Conservation (phyloP, 495 filamentous ascomycete genomes). For the Xylaria longipes region DNA sequence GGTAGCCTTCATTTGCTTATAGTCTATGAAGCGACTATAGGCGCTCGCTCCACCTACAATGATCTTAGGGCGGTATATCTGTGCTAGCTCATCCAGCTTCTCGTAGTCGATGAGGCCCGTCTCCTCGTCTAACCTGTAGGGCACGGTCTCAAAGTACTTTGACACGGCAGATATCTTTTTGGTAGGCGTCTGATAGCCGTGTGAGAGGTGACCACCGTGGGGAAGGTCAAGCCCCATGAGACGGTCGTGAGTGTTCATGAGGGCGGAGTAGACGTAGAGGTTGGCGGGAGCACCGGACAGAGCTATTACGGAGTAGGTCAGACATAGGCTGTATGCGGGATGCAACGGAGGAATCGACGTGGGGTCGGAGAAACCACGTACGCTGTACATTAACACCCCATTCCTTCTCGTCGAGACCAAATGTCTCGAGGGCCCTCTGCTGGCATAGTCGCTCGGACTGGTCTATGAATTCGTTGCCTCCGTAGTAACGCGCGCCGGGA, state of each 20-base stretch:
- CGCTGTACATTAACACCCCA: slow-evolving; percentile 99
- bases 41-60: slow-evolving; percentile 95
- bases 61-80: slow-evolving; percentile 90
- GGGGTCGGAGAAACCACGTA: slow-evolving; percentile 50
- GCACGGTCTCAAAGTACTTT: slow-evolving; percentile 98
- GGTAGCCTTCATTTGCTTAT: slow-evolving; percentile 83
- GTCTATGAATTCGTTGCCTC: slow-evolving; percentile 95
- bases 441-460: slow-evolving; percentile 89
- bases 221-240: slow-evolving; percentile 97
- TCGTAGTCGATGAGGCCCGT: slow-evolving; percentile 96
- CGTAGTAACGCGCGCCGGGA: slow-evolving; percentile 95
- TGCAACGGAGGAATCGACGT: not conserved
- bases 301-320: slow-evolving; percentile 56
- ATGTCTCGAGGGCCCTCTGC: slow-evolving; percentile 84
- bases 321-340: not conserved
- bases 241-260: slow-evolving; percentile 90
- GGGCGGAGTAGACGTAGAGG: slow-evolving; percentile 91
- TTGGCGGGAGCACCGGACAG: slow-evolving; percentile 96
- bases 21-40: slow-evolving; percentile 94
- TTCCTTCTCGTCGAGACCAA: slow-evolving; percentile 79
- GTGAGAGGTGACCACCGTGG: slow-evolving; percentile 94
- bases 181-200: slow-evolving; percentile 95
- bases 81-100: slow-evolving; percentile 81
- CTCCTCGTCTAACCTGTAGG: slow-evolving; percentile 87
- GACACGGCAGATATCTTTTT: slow-evolving; percentile 99